Evolutionary conservation across 257 asterid species (phyloP).

Genomic region (Thymus quinquecostatus): DNA sequence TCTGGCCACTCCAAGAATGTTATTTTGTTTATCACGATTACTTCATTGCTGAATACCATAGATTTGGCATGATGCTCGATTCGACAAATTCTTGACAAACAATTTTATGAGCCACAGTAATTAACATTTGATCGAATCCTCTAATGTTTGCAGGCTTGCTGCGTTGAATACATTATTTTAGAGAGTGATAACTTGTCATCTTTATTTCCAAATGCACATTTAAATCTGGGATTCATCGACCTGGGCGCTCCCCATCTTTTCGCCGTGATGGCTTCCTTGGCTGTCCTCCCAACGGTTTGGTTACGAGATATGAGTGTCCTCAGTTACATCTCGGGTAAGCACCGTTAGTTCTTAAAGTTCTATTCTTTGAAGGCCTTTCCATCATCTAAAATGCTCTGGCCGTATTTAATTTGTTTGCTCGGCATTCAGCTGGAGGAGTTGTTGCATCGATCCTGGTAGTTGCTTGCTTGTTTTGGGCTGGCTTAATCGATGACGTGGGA

Average conservation of each 20-base stretch:
- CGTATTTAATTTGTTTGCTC: slow-evolving; percentile 16
- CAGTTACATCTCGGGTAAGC: slow-evolving; percentile 93
- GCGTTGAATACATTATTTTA: slow-evolving; percentile 86
- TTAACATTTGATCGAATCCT: neutral
- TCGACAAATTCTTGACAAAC: neutral
- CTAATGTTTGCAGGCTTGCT: slow-evolving; percentile 66
- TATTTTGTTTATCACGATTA: neutral
- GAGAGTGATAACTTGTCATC: slow-evolving; percentile 91
- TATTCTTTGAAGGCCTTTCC: neutral
- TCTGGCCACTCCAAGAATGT: slow-evolving; percentile 12
- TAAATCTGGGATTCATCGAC: slow-evolving; percentile 58
- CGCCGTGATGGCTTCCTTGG: slow-evolving; percentile 67
- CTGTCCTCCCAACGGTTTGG: slow-evolving; percentile 93
- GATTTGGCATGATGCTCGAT: no score
- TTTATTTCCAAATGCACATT: slow-evolving; percentile 80
- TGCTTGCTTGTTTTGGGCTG: slow-evolving; percentile 79
- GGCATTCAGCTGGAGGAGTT: slow-evolving; percentile 85
- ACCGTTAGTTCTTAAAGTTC: neutral
- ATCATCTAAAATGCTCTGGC: neutral
- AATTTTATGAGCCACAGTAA: neutral
- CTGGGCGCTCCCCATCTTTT: slow-evolving; percentile 69
- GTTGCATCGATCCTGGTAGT: slow-evolving; percentile 89
- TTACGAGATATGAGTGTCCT: slow-evolving; percentile 75
- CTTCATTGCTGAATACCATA: neutral
- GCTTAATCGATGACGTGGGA: slow-evolving; percentile 76